These are phyloP conservation scores for Dothiorella sarmentorum DNA, from an alignment of 2,329 filamentous ascomycete genomes.

Conservation along the genomic window DNA sequence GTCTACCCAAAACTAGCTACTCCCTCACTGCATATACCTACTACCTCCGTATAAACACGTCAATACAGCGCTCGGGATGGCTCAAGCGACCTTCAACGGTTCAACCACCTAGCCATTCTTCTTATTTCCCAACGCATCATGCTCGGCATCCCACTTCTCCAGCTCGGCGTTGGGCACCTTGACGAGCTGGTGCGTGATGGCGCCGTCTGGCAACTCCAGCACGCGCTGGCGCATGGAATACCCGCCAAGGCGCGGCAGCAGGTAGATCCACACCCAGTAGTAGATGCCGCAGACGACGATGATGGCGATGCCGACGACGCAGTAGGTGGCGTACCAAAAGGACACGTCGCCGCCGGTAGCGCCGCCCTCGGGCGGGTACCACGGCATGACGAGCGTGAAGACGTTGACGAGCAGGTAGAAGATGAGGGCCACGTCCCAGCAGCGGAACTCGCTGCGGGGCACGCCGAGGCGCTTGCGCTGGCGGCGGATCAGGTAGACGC, in stretches of 20 bases:
- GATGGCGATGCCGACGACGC: conserved; percentile 51
- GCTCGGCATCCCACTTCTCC: conserved; percentile 30
- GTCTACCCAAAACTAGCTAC: too few species aligned
- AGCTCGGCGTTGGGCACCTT: conserved; percentile 27
- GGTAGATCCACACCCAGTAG: conserved; percentile 30
- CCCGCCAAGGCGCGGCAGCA: conserved; percentile 25
- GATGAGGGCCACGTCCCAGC: conserved; percentile 59
- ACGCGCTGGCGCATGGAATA: conserved; percentile 30
- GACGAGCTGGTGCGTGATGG: conserved; percentile 27
- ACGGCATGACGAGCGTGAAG: conserved; percentile 57
- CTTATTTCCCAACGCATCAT: conserved; percentile 28
- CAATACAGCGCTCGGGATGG: too few species aligned
- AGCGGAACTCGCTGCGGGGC: conserved; percentile 58
- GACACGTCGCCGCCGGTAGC: conserved; percentile 16
- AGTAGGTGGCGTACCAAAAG: conserved; percentile 54
- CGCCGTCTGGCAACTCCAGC: conserved; percentile 27
- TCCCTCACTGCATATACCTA: too few species aligned
- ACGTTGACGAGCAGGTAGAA: conserved; percentile 54
- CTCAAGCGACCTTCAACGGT: not conserved
- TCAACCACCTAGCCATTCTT: not conserved
- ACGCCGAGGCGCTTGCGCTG: conserved; percentile 53
- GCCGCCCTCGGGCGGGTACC: conserved; percentile 42
- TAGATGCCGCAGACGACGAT: conserved; percentile 30
- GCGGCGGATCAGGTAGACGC: conserved; percentile 59
- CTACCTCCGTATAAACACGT: too few species aligned